phyloP scores from a whole-genome alignment of 768 basidiomycete species.

The Pseudohyphozyma bogoriensis region DNA sequence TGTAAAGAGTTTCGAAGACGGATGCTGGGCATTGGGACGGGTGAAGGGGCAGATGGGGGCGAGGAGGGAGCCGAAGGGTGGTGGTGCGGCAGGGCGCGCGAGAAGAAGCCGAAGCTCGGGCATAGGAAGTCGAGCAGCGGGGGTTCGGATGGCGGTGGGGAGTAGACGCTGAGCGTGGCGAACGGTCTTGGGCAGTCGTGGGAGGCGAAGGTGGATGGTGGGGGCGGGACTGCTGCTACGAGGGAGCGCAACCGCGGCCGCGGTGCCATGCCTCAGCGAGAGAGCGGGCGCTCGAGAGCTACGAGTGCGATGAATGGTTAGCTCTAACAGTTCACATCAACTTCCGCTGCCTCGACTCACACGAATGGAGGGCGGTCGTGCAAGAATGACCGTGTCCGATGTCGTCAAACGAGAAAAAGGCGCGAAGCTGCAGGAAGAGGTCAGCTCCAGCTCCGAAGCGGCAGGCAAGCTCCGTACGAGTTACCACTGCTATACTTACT shows the following conservation, averaged over 20 bases:
- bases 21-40: too few relatives aligned
- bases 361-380: too few relatives aligned
- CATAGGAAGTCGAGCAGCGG: constrained; percentile 20
- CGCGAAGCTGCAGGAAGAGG: not conserved
- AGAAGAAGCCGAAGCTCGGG: constrained; percentile 29
- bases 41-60: not conserved
- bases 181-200: not conserved
- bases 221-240: not conserved
- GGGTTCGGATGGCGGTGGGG: not conserved
- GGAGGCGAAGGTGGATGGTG: not conserved
- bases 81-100: constrained; percentile 15
- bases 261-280: not conserved
- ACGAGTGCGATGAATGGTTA: too few relatives aligned
- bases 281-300: too few relatives aligned
- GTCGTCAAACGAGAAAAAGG: too few relatives aligned
- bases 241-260: not conserved
- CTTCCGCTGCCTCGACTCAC: too few relatives aligned
- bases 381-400: too few relatives aligned
- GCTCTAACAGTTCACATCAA: too few relatives aligned
- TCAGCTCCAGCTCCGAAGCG: too few relatives aligned
- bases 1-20: too few relatives aligned
- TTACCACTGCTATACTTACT: too few relatives aligned
- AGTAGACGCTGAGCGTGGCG: not conserved
- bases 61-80: not conserved
- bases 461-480: too few relatives aligned